Conservation (phyloP, 2,329 filamentous ascomycete species). For the Arthrobotrys sphaeroides region DNA sequence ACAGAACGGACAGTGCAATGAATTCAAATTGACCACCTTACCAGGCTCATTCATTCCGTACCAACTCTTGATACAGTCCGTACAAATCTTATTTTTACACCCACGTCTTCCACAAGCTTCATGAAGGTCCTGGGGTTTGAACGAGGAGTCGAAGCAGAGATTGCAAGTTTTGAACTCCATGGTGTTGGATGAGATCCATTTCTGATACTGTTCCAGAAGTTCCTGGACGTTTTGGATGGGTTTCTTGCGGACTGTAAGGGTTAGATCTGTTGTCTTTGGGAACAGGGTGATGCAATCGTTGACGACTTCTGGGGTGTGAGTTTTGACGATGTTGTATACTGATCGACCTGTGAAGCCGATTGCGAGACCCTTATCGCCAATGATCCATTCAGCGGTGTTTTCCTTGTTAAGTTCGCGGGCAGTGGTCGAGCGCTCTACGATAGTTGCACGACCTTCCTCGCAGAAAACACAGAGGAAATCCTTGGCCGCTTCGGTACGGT, state of each 20-base stretch:
- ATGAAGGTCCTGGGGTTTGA: slow-evolving; percentile 61
- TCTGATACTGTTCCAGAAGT: slow-evolving; percentile 60
- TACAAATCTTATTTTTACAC: slow-evolving; percentile 64
- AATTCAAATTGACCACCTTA: slow-evolving; percentile 64
- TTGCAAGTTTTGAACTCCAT: slow-evolving; percentile 63
- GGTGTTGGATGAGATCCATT: slow-evolving; percentile 60
- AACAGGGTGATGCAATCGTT: slow-evolving; percentile 61
- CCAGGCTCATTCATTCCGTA: slow-evolving; percentile 65
- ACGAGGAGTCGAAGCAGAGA: slow-evolving; percentile 63
- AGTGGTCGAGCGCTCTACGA: slow-evolving; percentile 61
- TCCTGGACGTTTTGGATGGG: slow-evolving; percentile 62
- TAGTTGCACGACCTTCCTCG: slow-evolving; percentile 59
- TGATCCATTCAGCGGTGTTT: slow-evolving; percentile 64
- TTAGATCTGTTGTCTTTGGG: slow-evolving; percentile 51
- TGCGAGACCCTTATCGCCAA: slow-evolving; percentile 61
- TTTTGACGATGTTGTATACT: slow-evolving; percentile 61
- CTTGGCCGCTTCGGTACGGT: slow-evolving; percentile 61
- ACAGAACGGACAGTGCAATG: slow-evolving; percentile 66
- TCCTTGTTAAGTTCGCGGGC: slow-evolving; percentile 61
- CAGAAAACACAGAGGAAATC: slow-evolving; percentile 64
- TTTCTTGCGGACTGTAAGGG: slow-evolving; percentile 62
- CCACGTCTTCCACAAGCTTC: slow-evolving; percentile 64
- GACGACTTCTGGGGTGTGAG: slow-evolving; percentile 60
- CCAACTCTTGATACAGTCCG: slow-evolving; percentile 62
- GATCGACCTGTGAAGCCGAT: slow-evolving; percentile 62